phyloP scores from a whole-genome alignment of 352 stramenopile genomes.

The Globisporangium nodosum region DNA sequence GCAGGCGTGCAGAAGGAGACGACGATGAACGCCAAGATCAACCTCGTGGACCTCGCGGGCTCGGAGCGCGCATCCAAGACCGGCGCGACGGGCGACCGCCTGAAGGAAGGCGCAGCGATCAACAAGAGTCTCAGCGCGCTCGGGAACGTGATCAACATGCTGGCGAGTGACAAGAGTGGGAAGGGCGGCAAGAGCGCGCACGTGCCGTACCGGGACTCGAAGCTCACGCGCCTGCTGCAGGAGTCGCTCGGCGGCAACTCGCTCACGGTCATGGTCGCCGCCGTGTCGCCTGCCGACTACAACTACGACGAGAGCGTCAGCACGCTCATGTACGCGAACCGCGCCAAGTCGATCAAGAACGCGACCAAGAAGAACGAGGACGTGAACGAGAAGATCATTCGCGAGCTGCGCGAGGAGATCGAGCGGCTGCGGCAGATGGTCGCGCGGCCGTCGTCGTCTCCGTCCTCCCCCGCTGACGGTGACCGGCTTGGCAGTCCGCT shows the following conservation, averaged over 20 bases:
- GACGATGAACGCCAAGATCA: conserved; percentile 87
- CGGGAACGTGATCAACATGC: conserved; percentile 91
- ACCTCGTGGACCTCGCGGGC: conserved; percentile 90
- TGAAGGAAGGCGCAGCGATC: conserved; percentile 91
- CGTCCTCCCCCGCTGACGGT: conserved; percentile 2
- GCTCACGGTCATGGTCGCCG: conserved; percentile 93
- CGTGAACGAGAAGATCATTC: conserved; percentile 89
- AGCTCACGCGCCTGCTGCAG: conserved; percentile 87
- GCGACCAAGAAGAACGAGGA: conserved; percentile 86
- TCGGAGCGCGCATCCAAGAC: conserved; percentile 88
- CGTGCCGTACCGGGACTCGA: conserved; percentile 90
- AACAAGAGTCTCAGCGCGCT: conserved; percentile 91
- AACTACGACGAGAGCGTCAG: conserved; percentile 92
- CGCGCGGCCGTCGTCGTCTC: conserved; percentile 31
- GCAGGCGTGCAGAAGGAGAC: conserved; percentile 61
- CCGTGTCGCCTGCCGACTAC: conserved; percentile 88
- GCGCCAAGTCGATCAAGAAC: conserved; percentile 92
- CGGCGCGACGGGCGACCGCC: conserved; percentile 70
- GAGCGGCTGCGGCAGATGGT: conserved; percentile 87
- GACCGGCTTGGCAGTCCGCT: neutral
- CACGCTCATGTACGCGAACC: conserved; percentile 92
- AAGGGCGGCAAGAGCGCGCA: conserved; percentile 39
- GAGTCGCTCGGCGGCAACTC: conserved; percentile 90
- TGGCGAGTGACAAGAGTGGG: conserved; percentile 45
- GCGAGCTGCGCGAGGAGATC: conserved; percentile 90